Percentiles rank a stretch among this genome's conserved stretches.
Evolutionary conservation across 257 asterid species (phyloP).

Genomic region (Striga asiatica): DNA sequence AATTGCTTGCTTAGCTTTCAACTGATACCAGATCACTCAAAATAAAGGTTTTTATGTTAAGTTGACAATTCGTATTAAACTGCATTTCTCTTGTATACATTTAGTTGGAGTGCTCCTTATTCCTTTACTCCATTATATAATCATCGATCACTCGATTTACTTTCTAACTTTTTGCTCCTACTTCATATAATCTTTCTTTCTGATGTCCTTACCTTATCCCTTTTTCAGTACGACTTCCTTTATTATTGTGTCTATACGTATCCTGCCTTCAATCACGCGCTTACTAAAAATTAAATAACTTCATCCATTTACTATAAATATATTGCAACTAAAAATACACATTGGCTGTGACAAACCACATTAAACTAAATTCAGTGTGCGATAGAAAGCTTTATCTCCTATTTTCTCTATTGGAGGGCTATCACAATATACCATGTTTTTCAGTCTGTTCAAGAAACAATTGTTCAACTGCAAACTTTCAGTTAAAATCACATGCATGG

Average conservation of each 20-base stretch:
- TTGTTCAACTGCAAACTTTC: neutral
- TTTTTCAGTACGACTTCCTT: neutral
- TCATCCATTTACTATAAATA: neutral
- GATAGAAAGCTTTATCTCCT: neutral
- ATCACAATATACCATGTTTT: neutral
- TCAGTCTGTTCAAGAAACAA: neutral
- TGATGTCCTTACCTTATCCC: neutral
- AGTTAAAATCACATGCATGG: neutral
- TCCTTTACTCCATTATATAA: neutral
- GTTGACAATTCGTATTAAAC: neutral
- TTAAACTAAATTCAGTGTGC: neutral
- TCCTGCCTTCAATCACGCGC: neutral
- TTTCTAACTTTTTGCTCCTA: neutral
- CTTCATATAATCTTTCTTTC: neutral
- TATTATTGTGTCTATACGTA: neutral
- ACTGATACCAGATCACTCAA: too few species aligned
- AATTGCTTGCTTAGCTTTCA: neutral
- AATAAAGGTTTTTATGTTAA: too few species aligned
- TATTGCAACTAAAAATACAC: neutral
- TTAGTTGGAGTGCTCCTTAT: neutral
- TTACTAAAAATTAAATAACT: neutral
- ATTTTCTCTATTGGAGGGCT: neutral
- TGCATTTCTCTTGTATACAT: neutral
- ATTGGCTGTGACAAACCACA: neutral
- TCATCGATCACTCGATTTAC: too few species aligned